Evolutionary conservation across 768 basidiomycete genomes (phyloP).

Genomic region (Rhizopogon vulgaris): DNA sequence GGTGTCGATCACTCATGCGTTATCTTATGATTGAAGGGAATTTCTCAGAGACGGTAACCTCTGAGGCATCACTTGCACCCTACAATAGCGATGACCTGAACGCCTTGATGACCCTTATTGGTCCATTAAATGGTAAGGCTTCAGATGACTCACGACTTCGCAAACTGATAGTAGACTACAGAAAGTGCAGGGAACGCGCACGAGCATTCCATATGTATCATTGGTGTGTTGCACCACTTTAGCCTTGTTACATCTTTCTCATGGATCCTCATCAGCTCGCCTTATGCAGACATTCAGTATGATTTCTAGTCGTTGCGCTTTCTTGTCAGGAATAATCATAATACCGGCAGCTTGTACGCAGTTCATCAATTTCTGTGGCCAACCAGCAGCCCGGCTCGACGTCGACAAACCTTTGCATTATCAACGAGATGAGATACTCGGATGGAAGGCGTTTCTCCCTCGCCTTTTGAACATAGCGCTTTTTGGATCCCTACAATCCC

Average conservation of each 20-base stretch:
- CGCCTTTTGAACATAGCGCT: conserved; percentile 31
- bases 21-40: too few species aligned
- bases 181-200: neutral
- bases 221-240: neutral
- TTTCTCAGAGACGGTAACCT: conserved; percentile 12
- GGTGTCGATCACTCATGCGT: neutral
- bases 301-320: neutral
- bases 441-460: conserved; percentile 28
- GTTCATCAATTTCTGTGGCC: conserved; percentile 32
- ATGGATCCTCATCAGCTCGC: neutral
- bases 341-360: conserved; percentile 16
- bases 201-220: conserved; percentile 4
- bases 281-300: conserved; percentile 8
- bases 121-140: neutral
- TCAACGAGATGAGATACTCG: neutral
- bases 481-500: conserved; percentile 40
- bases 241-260: neutral
- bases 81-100: conserved; percentile 7
- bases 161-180: too few species aligned
- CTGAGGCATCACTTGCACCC: conserved; percentile 10
- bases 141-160: too few species aligned
- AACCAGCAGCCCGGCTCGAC: conserved; percentile 30
- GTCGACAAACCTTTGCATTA: conserved; percentile 20
- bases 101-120: conserved; percentile 6
- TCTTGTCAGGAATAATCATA: conserved; percentile 5